Evolutionary conservation across 2,329 filamentous ascomycete species (phyloP), one percentile per base, ranked within the genome.

Genomic region (Fusarium pseudocircinatum): DNA sequence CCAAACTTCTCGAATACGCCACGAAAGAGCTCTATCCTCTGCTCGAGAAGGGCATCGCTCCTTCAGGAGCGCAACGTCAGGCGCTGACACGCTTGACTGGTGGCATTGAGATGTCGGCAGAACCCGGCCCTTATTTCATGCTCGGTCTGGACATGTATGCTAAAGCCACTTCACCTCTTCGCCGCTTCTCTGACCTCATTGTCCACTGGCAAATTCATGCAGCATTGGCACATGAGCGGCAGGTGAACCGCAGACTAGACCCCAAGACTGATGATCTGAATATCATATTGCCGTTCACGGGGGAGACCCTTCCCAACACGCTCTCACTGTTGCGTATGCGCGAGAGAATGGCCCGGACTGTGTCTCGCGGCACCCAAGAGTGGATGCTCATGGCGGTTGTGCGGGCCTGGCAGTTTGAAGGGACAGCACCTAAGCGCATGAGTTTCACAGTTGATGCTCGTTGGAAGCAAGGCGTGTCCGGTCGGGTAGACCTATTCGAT

Each of bases 131-230:
- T 10, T 87, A 91, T 79, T 85, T 88, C 68, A 83, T 87, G 49
- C 84, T 92, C 65, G 91, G 90, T 24, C 78, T 88, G 4, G 85
- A 89, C 60, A 87, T 88, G 82, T 92, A 92, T 79, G 83, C 88
- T 65, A 92, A 91, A 73, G 87, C 87, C 43, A 93, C 91, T 13
- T 91, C 88, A 56, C 91, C 91, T 24, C 84, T 93, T n/a, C 89
- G 91, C 39, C 87, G 91, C 47, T 92, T 87, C 80, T 81, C 84
- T 10, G 91, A 93, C 79, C 81, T 93, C 52, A 78, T 93, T 37
- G 85, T 88, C 4, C 90, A 92, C 81, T 92, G 89, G 89, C 90
- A 93, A 79, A 88, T 93, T 69, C 87, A 91, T 76, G 87, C 87
- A 6, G 86, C 88, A 15, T 81, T 93, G 37, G 81, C 83, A 20